Evolutionary conservation across 2,329 filamentous ascomycete genomes (phyloP), one percentile per base, ranked within the genome.

Genomic region (Neonectria magnoliae): DNA sequence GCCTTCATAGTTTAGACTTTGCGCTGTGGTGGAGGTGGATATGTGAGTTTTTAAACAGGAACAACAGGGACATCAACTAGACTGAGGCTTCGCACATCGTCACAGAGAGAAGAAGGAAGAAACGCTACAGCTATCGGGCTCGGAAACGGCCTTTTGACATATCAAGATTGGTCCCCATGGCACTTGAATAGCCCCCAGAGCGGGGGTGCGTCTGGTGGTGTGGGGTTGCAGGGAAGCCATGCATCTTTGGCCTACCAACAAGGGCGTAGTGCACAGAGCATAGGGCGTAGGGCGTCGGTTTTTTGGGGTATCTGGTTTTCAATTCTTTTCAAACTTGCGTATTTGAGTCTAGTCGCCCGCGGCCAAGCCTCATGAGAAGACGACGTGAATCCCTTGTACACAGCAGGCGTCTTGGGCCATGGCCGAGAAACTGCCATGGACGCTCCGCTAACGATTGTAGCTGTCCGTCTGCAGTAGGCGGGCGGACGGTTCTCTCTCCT

Each of bases 231-330:
- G 61, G 38, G 38, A 20, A 20, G 4, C 38, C 33, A 31, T 62
- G 62, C 64, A 61, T 67, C 25, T 25, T 25, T 25, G 25, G 25
- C 25, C 25, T 25, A 25, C 25, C 25, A 25, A 25, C 25, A 25
- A 25, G 25, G 25, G 25, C 25, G 25, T 25, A 25, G n/a, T n/a
- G n/a, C n/a, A n/a, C n/a, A 25, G 25, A 6, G 38, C 38, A n/a
- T 58, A 47, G 52, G 55, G 58, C 62, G 62, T 61, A 68, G 59
- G 65, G 65, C 58, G 64, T 36, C 42, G 18, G 36, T 42, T 58
- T 54, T 50, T 42, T 57, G 70, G 71, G 63, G 68, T 74, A 74
- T 73, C 71, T 69, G 68, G 45, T 72, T 66, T 64, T 67, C 58
- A 65, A 67, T 66, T 60, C 68, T 59, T 58, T 47, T 47, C 65